Evolutionary conservation across 2,329 filamentous ascomycete genomes (phyloP).

Genomic region (Nigrospora oryzae): DNA sequence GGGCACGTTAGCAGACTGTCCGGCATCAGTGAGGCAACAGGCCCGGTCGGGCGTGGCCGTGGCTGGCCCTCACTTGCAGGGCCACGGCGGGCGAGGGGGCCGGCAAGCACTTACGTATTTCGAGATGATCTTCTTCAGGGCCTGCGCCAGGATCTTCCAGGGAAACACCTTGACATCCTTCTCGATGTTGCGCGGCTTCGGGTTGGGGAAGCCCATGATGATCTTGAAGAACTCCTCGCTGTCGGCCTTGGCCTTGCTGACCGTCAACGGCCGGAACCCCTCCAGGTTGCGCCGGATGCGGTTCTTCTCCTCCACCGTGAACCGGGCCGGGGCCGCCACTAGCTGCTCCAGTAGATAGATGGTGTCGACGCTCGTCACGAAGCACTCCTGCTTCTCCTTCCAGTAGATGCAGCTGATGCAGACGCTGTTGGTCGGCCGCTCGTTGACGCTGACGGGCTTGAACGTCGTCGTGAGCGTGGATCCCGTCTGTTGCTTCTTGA

Average conservation of each 20-base stretch:
- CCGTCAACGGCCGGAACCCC: conserved; percentile 84
- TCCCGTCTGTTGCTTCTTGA: conserved; percentile 73
- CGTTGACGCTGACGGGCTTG: conserved; percentile 67
- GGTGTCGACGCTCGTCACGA: conserved; percentile 92
- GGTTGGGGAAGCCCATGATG: conserved; percentile 94
- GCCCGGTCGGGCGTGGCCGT: no score
- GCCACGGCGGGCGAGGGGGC: not conserved
- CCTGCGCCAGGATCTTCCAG: conserved; percentile 81
- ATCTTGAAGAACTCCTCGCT: conserved; percentile 98
- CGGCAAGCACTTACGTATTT: conserved; percentile 57
- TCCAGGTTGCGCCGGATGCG: conserved; percentile 92
- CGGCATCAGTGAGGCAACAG: not conserved
- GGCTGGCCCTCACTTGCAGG: no score
- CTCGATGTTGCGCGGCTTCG: conserved; percentile 95
- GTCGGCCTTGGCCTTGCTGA: conserved; percentile 86
- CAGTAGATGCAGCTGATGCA: conserved; percentile 98
- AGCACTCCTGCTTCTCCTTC: conserved; percentile 85
- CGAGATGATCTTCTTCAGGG: conserved; percentile 95
- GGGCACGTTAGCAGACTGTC: conserved; percentile 3
- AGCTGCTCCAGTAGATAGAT: conserved; percentile 91
- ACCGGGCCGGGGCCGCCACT: conserved; percentile 65
- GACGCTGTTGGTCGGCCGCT: conserved; percentile 75
- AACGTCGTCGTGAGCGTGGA: conserved; percentile 78
- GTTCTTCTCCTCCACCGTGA: conserved; percentile 97
- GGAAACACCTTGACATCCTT: conserved; percentile 99